Base-by-base conservation (phyloP, 257 asterid genomes). In the Misopates orontium region DNA sequence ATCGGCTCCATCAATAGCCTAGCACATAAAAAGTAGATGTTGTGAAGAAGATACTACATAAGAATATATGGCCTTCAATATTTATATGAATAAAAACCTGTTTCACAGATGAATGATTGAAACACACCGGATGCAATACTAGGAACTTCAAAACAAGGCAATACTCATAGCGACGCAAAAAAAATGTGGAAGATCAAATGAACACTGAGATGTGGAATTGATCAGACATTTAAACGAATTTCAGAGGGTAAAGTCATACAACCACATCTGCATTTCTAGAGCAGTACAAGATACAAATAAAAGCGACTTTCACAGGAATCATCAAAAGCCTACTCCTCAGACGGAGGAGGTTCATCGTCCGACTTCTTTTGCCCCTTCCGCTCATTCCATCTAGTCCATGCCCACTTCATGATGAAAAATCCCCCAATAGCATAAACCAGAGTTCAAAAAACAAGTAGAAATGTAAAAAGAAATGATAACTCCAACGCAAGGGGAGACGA, bases 371-470 rank as follows among this genome's bases (percentile, higher is more conserved):
- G 80, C 11, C 83, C 82, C 76, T 73, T 88, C 67, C 86, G 73
- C 48, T 93, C 97, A 8, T 89, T 93, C 97, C 97, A 93, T 67
- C 89, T 83, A 25, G 62, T 71, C 97, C 96, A 93, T 11, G 95
- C 97, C 98, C 98, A 89, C 76, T 80, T 82, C 77, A 83, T 48
- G 51, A 93, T 68, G 71, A 89, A 77, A 77, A 82, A 71, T 51
- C 95, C 94, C 8, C 97, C 97, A 28, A 93, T 74, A 36, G 96
- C 98, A 75, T 93, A 93, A 2, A 90, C 98, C 98, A 87, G 81
- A 58, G 28, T 49, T 28, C 67, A 65, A 11, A 70, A 62, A 66
- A 76, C 4, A 68, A 13, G 7, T 71, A 23, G 5, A 54, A 49
- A 57, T 62, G 41, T 15, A 6, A 24, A 60, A 4, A 56, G 28